Conservation (phyloP, 2,329 filamentous ascomycete genomes). For the Orbilia blumenaviensis region DNA sequence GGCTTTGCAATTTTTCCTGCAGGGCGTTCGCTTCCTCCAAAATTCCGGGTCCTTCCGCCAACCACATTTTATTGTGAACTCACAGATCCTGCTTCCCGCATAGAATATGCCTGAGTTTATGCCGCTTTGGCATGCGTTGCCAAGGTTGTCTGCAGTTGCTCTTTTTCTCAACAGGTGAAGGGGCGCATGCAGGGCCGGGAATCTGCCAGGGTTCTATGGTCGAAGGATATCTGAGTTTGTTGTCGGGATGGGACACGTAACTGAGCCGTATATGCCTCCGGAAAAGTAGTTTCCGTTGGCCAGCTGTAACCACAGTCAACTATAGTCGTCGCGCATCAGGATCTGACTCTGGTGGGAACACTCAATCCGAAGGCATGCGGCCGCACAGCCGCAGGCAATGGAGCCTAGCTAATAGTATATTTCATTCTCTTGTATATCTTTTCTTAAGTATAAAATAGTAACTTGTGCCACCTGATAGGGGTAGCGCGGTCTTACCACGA, state of each 20-base stretch:
- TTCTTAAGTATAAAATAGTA: slow-evolving; percentile 6
- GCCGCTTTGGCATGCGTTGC: slow-evolving; percentile 49
- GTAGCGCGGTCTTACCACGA: neutral
- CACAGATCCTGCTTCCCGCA: slow-evolving; percentile 2
- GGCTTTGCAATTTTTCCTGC: neutral
- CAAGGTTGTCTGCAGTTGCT: slow-evolving; percentile 25
- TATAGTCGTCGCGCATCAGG: slow-evolving; percentile 9
- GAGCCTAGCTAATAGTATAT: neutral
- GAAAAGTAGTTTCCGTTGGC: neutral
- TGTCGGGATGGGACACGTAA: slow-evolving; percentile 25
- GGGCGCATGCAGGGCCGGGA: slow-evolving; percentile 36
- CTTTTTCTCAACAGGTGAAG: slow-evolving; percentile 11
- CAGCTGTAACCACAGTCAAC: neutral
- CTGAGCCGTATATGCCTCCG: neutral
- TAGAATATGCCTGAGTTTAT: slow-evolving; percentile 22
- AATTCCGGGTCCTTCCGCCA: slow-evolving; percentile 15
- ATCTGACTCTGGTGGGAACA: neutral
- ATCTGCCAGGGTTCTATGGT: slow-evolving; percentile 21
- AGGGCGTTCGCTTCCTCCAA: slow-evolving; percentile 21
- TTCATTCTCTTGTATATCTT: too few species aligned
- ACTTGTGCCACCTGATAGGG: neutral
- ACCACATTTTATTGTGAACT: slow-evolving; percentile 9
- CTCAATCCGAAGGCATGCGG: neutral
- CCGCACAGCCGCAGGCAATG: neutral
- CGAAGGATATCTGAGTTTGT: slow-evolving; percentile 1